A percentile compares a stretch with the other conserved stretches of the same genome.
phyloP scores from a whole-genome alignment of 2,329 filamentous ascomycete species.

The Torrubiella hemipterigena region DNA sequence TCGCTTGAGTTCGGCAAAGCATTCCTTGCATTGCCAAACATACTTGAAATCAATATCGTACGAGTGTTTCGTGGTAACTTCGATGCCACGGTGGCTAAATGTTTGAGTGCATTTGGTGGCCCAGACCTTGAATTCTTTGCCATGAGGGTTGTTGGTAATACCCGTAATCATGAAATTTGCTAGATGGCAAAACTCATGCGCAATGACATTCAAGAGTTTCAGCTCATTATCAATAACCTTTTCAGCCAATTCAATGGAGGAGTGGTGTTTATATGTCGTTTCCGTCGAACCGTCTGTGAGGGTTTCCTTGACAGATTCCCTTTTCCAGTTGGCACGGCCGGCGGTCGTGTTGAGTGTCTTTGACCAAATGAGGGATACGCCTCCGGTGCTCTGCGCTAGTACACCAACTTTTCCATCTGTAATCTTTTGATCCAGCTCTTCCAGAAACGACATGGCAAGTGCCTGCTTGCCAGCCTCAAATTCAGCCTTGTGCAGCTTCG shows the following conservation, averaged over 20 bases:
- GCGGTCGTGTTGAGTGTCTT: conserved; percentile 73
- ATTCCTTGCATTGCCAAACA: conserved; percentile 65
- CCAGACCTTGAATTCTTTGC: conserved; percentile 73
- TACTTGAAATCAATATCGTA: conserved; percentile 93
- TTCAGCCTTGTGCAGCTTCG: conserved; percentile 36
- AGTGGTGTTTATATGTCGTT: conserved; percentile 42
- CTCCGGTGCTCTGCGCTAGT: conserved; percentile 53
- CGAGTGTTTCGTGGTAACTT: conserved; percentile 79
- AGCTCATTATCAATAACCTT: conserved; percentile 74
- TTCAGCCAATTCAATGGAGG: conserved; percentile 75
- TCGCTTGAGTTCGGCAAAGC: conserved; percentile 62
- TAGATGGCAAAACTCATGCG: conserved; percentile 93
- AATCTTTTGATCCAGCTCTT: conserved; percentile 55
- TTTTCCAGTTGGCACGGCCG: conserved; percentile 61
- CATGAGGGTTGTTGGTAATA: conserved; percentile 67
- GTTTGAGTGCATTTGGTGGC: conserved; percentile 39
- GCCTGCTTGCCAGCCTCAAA: conserved; percentile 52
- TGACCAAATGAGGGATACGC: conserved; percentile 60
- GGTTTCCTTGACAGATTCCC: conserved; percentile 36
- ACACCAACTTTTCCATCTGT: conserved; percentile 45
- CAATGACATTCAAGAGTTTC: conserved; percentile 78
- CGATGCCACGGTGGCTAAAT: conserved; percentile 51
- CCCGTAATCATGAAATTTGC: conserved; percentile 81
- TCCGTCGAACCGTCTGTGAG: conserved; percentile 13
- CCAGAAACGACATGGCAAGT: conserved; percentile 52